Conservation (phyloP, 441 rosid species). For the Populus trichocarpa region DNA sequence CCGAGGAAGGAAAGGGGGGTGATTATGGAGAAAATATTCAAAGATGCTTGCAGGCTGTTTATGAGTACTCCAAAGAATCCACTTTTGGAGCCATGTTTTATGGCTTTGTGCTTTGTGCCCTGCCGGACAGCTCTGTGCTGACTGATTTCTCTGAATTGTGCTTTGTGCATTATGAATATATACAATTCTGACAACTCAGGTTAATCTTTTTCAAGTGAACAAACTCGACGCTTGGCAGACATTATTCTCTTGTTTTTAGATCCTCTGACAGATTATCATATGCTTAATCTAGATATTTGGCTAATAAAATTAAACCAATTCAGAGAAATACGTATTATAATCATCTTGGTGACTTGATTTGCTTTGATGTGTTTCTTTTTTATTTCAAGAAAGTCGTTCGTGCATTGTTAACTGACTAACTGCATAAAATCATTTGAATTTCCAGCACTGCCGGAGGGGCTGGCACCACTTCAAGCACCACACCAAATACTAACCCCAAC, state of each 20-base stretch:
- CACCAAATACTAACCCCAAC: slow-evolving; percentile 20
- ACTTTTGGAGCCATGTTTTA: not conserved
- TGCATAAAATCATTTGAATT: slow-evolving; percentile 7
- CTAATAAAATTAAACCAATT: no score
- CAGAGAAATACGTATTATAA: not conserved
- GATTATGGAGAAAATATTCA: not conserved
- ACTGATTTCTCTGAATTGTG: not conserved
- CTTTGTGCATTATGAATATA: not conserved
- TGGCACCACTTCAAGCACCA: slow-evolving; percentile 27
- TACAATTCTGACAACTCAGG: not conserved
- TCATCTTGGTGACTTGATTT: not conserved
- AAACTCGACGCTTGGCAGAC: not conserved
- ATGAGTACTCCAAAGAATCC: not conserved
- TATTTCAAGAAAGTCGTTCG: not conserved
- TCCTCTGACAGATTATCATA: not conserved
- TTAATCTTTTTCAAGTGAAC: not conserved
- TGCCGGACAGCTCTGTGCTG: not conserved
- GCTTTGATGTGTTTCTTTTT: not conserved
- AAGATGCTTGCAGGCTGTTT: not conserved
- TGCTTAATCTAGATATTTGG: not conserved
- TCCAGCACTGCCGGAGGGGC: slow-evolving; percentile 61
- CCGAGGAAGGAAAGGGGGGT: not conserved
- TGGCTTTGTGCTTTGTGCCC: not conserved
- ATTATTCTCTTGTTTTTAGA: not conserved
- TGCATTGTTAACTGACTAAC: not conserved